These are phyloP conservation scores for Pistacia vera DNA, from an alignment of 345 rosid species.

Conservation along the genomic window DNA sequence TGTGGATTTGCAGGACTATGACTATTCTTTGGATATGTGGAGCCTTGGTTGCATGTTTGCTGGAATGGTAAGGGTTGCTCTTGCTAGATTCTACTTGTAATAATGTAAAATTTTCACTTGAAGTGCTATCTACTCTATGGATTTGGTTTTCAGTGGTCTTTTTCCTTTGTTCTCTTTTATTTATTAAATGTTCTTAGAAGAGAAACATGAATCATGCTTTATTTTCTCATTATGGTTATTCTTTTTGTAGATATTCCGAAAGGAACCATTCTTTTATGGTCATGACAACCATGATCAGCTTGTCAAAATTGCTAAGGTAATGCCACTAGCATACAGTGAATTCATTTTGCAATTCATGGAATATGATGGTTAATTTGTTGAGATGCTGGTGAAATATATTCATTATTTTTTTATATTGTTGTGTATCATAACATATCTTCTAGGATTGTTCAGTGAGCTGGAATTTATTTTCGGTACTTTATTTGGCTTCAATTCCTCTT, in stretches of 20 bases:
- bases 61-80: slow-evolving; percentile 76
- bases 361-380: neutral
- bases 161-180: neutral
- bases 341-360: neutral
- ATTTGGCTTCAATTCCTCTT: neutral
- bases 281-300: slow-evolving; percentile 98
- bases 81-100: neutral
- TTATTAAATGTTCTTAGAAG: too few species aligned
- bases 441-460: neutral
- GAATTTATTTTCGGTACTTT: neutral
- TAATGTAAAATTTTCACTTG: neutral
- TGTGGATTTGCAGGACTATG: slow-evolving; percentile 95
- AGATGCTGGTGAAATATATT: neutral
- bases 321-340: slow-evolving; percentile 7
- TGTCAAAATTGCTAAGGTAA: slow-evolving; percentile 94
- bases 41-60: slow-evolving; percentile 99
- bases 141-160: neutral
- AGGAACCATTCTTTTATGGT: slow-evolving; percentile 97
- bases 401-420: neutral
- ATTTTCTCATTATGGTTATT: slow-evolving; percentile 15
- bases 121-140: neutral
- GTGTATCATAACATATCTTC: neutral
- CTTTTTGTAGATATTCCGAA: slow-evolving; percentile 71
- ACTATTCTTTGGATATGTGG: slow-evolving; percentile 99
- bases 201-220: neutral